Base-by-base conservation (phyloP, 176 grass and related monocot genomes). In the Puya raimondii region DNA sequence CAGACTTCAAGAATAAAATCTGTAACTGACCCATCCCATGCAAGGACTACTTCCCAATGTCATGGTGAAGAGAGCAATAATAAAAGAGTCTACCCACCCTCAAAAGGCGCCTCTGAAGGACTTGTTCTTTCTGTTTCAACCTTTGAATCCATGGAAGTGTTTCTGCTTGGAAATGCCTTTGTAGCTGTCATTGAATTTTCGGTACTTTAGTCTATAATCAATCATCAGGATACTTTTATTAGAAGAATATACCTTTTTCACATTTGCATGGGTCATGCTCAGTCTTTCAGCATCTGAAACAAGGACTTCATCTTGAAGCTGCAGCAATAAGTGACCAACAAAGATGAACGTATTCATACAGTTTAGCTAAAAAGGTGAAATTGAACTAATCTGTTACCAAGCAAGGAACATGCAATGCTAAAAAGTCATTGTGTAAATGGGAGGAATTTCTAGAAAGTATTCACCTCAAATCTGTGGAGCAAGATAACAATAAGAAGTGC, bases 251-350 rank as follows among this genome's bases (percentile, higher is more conserved):
- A 96, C 89, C 84, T 88, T 89, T 74, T 91, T 93, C 52, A 90
- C 94, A 84, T 99, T 93, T 57, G 84, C 69, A 48, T 91, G 89
- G 10, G 87, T 91, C 87, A 91, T 93, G 51, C 70, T 86, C 77
- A 99, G 72, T 72, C 94, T 90, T 23, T 90, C 84, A 48, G 94
- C 70, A 73, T 99, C 94, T 53, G 89, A 99, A 78, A 70, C 75
- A 82, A 99, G 78, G 69, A 99, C 94, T 90, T 93, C 94, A 82
- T 93, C 89, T 85, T 99, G 94, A 68, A 99, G 87, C 94, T 96
- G 84, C 27, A 81, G 33, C 33, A 10, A 69, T 49, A 75, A 71
- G 48, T 26, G 67, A 66, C 16, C 56, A 61, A 61, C 4, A 15
- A 21, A 61, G 21, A 61, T 61, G 56, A 61, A 61, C 4, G 10